Conservation (phyloP, 2,329 filamentous ascomycete genomes). For the Incumbomyces lentus region DNA sequence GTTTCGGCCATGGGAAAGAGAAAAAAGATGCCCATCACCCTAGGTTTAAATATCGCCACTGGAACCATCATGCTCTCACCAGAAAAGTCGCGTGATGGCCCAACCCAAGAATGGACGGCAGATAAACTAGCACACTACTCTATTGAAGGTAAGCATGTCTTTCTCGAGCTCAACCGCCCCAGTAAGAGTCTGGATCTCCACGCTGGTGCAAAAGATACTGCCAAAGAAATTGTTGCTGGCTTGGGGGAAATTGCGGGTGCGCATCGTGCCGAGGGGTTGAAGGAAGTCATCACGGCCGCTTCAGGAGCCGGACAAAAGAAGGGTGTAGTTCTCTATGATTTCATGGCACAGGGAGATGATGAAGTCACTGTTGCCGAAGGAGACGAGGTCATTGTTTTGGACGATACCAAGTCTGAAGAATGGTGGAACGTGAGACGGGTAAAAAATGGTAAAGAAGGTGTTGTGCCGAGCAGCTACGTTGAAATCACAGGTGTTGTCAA, state of each 20-base stretch:
- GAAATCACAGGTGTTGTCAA: slow-evolving; percentile 65
- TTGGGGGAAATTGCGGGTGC: slow-evolving; percentile 84
- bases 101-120: slow-evolving; percentile 83
- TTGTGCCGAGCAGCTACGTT: slow-evolving; percentile 93
- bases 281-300: slow-evolving; percentile 76
- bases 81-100: slow-evolving; percentile 70
- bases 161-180: slow-evolving; percentile 81
- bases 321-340: slow-evolving; percentile 84
- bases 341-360: slow-evolving; percentile 91
- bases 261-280: slow-evolving; percentile 65
- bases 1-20: slow-evolving; percentile 92
- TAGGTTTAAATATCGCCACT: slow-evolving; percentile 84
- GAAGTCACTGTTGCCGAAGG: slow-evolving; percentile 85
- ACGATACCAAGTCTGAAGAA: slow-evolving; percentile 86
- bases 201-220: slow-evolving; percentile 92
- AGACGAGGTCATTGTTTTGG: slow-evolving; percentile 82
- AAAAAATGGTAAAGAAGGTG: slow-evolving; percentile 88
- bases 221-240: slow-evolving; percentile 79
- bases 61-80: slow-evolving; percentile 85
- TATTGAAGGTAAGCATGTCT: slow-evolving; percentile 95
- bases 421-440: slow-evolving; percentile 94
- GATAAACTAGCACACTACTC: slow-evolving; percentile 97
- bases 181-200: slow-evolving; percentile 96
- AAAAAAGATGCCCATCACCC: slow-evolving; percentile 95
- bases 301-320: slow-evolving; percentile 62